Evolutionary conservation across 2,329 filamentous ascomycete genomes (phyloP).

Genomic region (Neoscytalidium dimidiatum): DNA sequence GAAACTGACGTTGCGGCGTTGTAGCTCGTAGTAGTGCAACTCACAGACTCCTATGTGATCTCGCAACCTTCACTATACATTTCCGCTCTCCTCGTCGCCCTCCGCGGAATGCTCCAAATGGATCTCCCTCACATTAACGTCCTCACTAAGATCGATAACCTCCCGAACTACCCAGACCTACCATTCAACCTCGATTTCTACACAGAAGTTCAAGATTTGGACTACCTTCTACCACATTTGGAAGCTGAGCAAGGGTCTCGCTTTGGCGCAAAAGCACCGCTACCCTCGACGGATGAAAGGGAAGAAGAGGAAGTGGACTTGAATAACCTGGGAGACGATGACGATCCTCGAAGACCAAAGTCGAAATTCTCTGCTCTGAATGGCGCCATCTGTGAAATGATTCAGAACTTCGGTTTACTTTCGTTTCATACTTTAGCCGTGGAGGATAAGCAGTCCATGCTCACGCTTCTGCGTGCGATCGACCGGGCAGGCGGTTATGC

Average conservation of each 20-base stretch:
- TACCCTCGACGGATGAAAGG: neutral
- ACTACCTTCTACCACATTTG: constrained; percentile 78
- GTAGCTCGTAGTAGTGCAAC: constrained; percentile 88
- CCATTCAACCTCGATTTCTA: constrained; percentile 97
- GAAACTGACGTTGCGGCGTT: constrained; percentile 27
- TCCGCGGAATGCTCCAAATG: constrained; percentile 97
- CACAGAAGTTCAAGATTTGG: constrained; percentile 92
- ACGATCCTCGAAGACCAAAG: constrained; percentile 25
- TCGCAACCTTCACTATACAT: constrained; percentile 94
- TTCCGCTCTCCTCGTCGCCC: constrained; percentile 86
- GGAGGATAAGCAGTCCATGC: constrained; percentile 97
- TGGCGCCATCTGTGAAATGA: constrained; percentile 79
- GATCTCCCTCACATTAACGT: constrained; percentile 96
- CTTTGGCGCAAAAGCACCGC: neutral
- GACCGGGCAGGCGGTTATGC: constrained; percentile 92
- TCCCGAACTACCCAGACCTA: constrained; percentile 78
- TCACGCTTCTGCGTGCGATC: constrained; percentile 83
- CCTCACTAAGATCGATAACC: constrained; percentile 95
- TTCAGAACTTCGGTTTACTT: constrained; percentile 88
- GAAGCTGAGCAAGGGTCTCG: constrained; percentile 65
- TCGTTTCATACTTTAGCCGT: constrained; percentile 92
- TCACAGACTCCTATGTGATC: constrained; percentile 91
- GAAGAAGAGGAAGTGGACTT: constrained; percentile 15
- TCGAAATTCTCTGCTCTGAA: constrained; percentile 82
- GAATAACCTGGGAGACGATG: constrained; percentile 1